Evolutionary conservation across 495 filamentous ascomycete species (phyloP).

Genomic region (Umbilicaria muhlenbergii): DNA sequence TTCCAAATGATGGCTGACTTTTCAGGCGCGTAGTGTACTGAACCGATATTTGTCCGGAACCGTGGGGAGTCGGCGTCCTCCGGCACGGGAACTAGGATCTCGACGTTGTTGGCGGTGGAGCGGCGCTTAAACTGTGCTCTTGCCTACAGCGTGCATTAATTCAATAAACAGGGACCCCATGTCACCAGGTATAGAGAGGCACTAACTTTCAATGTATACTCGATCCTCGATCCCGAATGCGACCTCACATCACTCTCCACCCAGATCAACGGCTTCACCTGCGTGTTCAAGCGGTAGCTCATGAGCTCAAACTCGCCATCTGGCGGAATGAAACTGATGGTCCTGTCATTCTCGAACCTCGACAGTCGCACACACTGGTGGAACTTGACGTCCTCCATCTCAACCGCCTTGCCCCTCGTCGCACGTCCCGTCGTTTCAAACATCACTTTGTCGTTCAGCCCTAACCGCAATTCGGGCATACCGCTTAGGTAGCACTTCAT

Average conservation of each 20-base stretch:
- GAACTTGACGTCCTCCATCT: constrained; percentile 99
- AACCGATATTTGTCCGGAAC: constrained; percentile 94
- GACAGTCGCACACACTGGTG: constrained; percentile 96
- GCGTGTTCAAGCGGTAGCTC: constrained; percentile 97
- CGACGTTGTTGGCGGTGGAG: constrained; percentile 96
- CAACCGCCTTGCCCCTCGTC: constrained; percentile 89
- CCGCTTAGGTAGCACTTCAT: constrained; percentile 99
- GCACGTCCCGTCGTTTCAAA: constrained; percentile 96
- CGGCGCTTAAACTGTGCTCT: constrained; percentile 97
- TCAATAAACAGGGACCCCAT: not conserved
- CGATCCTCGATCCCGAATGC: constrained; percentile 85
- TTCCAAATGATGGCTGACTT: constrained; percentile 98
- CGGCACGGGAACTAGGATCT: constrained; percentile 92
- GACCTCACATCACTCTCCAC: constrained; percentile 95
- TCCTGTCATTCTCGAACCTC: constrained; percentile 95
- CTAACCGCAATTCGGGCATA: constrained; percentile 92
- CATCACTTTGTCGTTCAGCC: constrained; percentile 98
- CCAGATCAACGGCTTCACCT: constrained; percentile 98
- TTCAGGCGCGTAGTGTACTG: constrained; percentile 97
- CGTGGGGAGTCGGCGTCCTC: constrained; percentile 94
- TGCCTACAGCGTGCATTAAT: constrained; percentile 31
- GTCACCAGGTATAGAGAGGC: not conserved
- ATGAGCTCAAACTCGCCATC: constrained; percentile 99
- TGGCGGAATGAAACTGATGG: constrained; percentile 97
- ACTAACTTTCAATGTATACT: constrained; percentile 88